Base-by-base conservation (phyloP, 2,329 filamentous ascomycete genomes). In the Venturia aucupariae region DNA sequence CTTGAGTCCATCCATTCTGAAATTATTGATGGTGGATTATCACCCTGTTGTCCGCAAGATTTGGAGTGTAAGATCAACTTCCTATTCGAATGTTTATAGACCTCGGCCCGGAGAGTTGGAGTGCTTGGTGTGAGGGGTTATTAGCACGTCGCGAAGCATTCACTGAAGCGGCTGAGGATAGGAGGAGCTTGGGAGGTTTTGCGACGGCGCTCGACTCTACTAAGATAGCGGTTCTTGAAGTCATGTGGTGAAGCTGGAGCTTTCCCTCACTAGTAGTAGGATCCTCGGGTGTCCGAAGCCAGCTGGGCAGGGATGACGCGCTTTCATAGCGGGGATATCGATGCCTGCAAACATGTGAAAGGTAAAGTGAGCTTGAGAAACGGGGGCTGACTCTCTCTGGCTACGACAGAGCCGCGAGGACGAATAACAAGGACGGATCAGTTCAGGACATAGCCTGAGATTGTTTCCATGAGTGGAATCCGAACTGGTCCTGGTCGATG, bases 1-100 rank as follows among this genome's bases (percentile, higher is more conserved):
- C 60, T 65, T 61, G n/a, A 65, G 11, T 60, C 51, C 30, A n/a
- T 57, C 51, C 51, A 57, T 57, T n/a, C 3, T 35, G 13, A 19
- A 24, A 57, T 32, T 35, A 35, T 57, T 10, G 51, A 22, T 57
- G 51, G 5, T 57, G 51, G 35, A 35, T 35, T n/a, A n/a, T 55
- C 27, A n/a, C 27, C 51, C 51, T 27, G 27, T 32, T 57, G 51
- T 35, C 30, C 30, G 27, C 30, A 57, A 35, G 19, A 57, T n/a
- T 22, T 19, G 51, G 19, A 35, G 51, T 57, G 2, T 35, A 17
- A 41, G 39, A 57, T 57, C 51, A 10, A 57, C 30, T 35, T 10
- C 19, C 24, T 7, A 22, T 30, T 4, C 11, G 10, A 22, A 6
- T 11, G 27, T n/a, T 54, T 54, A n/a, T 8, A 57, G 51, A 57